These are phyloP conservation scores for Arabidopsis suecica DNA, from an alignment of 345 rosid genomes.

Conservation along the genomic window DNA sequence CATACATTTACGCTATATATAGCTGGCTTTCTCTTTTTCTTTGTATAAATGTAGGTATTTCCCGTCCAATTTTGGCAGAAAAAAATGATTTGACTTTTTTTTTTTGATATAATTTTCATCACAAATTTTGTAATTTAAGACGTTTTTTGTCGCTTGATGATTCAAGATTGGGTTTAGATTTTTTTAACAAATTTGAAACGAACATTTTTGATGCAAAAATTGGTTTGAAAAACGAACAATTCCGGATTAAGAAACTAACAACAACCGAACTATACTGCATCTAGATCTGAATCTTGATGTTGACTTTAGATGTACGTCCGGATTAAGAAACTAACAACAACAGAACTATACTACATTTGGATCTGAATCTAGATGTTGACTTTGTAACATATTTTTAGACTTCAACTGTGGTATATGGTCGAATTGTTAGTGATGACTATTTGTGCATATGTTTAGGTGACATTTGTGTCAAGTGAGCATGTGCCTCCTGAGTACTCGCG, in stretches of 20 bases:
- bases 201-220: neutral
- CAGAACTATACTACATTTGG: no score
- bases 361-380: no score
- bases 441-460: conserved; percentile 33
- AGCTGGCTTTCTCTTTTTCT: no score
- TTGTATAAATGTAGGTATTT: no score
- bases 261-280: neutral
- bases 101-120: neutral
- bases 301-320: no score
- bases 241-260: no score
- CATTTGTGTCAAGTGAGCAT: conserved; percentile 56
- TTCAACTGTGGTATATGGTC: neutral
- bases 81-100: neutral
- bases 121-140: neutral
- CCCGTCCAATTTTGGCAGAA: neutral
- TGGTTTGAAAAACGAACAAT: no score
- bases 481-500: conserved; percentile 73
- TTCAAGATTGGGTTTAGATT: neutral
- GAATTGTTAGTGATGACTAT: neutral
- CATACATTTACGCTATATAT: no score
- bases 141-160: neutral
- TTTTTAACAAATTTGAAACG: neutral
- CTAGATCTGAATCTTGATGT: neutral
- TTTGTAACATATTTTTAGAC: no score
- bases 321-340: no score